These are phyloP conservation scores for Stagonosporopsis tanaceti DNA, from an alignment of 2,329 filamentous ascomycete species.

Conservation along the genomic window DNA sequence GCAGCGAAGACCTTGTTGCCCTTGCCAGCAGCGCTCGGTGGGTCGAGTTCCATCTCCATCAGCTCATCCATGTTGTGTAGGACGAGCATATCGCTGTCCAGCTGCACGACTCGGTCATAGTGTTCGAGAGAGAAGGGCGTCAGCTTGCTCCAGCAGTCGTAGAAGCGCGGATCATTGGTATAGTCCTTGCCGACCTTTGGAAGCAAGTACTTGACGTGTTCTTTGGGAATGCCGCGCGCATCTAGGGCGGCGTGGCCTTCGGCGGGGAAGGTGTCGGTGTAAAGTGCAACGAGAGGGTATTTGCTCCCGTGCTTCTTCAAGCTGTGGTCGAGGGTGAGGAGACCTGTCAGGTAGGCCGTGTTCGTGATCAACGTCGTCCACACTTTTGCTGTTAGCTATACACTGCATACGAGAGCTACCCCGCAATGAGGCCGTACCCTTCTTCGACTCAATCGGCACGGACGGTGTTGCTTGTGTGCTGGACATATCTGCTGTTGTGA, in stretches of 20 bases:
- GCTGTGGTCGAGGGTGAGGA: slow-evolving; percentile 81
- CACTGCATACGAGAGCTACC: slow-evolving; percentile 6
- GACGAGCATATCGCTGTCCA: slow-evolving; percentile 90
- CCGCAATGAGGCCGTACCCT: slow-evolving; percentile 38
- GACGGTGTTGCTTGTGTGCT: slow-evolving; percentile 26
- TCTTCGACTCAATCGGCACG: slow-evolving; percentile 46
- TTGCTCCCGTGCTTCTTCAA: slow-evolving; percentile 70
- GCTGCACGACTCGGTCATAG: slow-evolving; percentile 80
- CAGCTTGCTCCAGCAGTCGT: slow-evolving; percentile 90
- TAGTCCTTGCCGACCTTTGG: slow-evolving; percentile 73
- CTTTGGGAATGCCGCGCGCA: slow-evolving; percentile 72
- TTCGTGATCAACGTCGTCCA: slow-evolving; percentile 92
- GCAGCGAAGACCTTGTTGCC: slow-evolving; percentile 79
- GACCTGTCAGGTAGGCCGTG: slow-evolving; percentile 79
- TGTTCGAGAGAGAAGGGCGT: slow-evolving; percentile 78
- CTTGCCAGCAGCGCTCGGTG: slow-evolving; percentile 58
- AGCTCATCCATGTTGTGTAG: slow-evolving; percentile 88
- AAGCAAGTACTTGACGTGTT: slow-evolving; percentile 75
- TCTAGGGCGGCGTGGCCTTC: slow-evolving; percentile 73
- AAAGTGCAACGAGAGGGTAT: slow-evolving; percentile 83
- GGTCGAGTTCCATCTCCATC: slow-evolving; percentile 81
- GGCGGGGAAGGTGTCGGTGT: slow-evolving; percentile 78
- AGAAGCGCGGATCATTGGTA: slow-evolving; percentile 81
- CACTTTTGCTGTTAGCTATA: slow-evolving; percentile 59
- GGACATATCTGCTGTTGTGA: slow-evolving; percentile 9